Conservation (phyloP, 2,329 filamentous ascomycete genomes). For the Arthrobotrys pseudoclavata region DNA sequence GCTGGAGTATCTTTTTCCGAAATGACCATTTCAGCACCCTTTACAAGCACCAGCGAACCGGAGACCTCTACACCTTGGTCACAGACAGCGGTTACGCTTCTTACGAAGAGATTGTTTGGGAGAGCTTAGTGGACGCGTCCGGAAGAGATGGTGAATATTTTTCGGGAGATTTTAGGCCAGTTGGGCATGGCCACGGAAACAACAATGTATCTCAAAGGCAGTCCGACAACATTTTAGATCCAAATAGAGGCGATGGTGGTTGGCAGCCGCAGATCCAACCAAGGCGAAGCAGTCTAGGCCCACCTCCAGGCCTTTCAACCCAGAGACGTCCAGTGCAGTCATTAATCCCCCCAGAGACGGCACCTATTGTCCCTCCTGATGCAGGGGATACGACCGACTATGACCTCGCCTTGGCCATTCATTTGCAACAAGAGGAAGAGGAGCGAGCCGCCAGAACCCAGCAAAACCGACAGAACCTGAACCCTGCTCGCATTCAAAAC, state of each 20-base stretch:
- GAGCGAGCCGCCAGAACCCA: slow-evolving; percentile 72
- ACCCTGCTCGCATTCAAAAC: slow-evolving; percentile 47
- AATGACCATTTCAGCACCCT: slow-evolving; percentile 98
- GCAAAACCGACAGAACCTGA: slow-evolving; percentile 45
- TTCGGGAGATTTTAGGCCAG: slow-evolving; percentile 87
- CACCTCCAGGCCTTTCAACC: slow-evolving; percentile 17
- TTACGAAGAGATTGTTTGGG: slow-evolving; percentile 95
- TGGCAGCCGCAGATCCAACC: slow-evolving; percentile 56
- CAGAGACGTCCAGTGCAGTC: slow-evolving; percentile 47
- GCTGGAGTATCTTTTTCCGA: slow-evolving; percentile 90
- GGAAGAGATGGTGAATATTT: slow-evolving; percentile 86
- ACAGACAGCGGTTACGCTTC: slow-evolving; percentile 91
- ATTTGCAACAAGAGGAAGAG: slow-evolving; percentile 95
- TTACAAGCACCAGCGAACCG: slow-evolving; percentile 85
- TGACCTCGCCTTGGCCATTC: slow-evolving; percentile 87
- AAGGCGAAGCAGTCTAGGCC: slow-evolving; percentile 60
- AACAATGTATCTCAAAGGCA: slow-evolving; percentile 37
- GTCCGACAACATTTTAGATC: slow-evolving; percentile 49
- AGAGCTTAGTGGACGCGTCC: slow-evolving; percentile 88
- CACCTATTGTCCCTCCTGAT: slow-evolving; percentile 73
- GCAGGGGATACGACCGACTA: slow-evolving; percentile 69
- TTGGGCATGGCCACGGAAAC: slow-evolving; percentile 73
- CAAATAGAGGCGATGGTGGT: slow-evolving; percentile 52
- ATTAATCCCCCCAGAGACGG: slow-evolving; percentile 78
- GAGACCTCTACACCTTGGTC: slow-evolving; percentile 77